Evolutionary conservation across 192 early-diverging fungal species (phyloP), one percentile per base, ranked within the genome.

Genomic region (Coemansia sp.): DNA sequence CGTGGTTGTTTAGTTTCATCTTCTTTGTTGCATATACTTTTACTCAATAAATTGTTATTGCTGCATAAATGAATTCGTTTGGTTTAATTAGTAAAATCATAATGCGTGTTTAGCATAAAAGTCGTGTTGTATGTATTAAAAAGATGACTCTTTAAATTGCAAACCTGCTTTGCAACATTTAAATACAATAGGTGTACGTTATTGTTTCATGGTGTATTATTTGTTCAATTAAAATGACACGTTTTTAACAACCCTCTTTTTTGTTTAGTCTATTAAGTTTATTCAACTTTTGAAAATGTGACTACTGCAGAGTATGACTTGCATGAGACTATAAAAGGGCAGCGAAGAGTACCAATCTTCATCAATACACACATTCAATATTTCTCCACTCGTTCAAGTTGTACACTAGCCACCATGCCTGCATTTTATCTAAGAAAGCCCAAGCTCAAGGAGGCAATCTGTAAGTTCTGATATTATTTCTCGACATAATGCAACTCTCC

Each of bases 361-460:
- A 27, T 25, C 11, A 22, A 9, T 22, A n/a, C n/a, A 45, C 41
- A n/a, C 15, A 45, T 45, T 45, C 51, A 0, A 52, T 8, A 21
- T 19, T 8, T 64, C 54, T 51, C 21, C 32, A 35, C 17, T 32
- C 11, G 19, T 17, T 37, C 29, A 64, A 54, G 7, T 35, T 35
- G 32, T 35, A 35, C 32, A 35, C 32, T 35, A 35, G 5, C 32
- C 32, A 35, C 7, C 37, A 67, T 67, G 65, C 50, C 65, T 0
- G 47, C 58, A 17, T 67, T 67, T 67, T 38, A 55, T 39, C 57
- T 52, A 14, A 50, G 58, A 15, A 49, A 49, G 32, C 39, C 58
- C 22, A 67, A 50, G 48, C 57, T 67, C 27, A 24, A 24, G 22
- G 51, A 67, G 21, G 65, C 65, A 12, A 60, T 67, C 51, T 25